Conservation (phyloP, 208 protist species). For the Leishmania mexicana region DNA sequence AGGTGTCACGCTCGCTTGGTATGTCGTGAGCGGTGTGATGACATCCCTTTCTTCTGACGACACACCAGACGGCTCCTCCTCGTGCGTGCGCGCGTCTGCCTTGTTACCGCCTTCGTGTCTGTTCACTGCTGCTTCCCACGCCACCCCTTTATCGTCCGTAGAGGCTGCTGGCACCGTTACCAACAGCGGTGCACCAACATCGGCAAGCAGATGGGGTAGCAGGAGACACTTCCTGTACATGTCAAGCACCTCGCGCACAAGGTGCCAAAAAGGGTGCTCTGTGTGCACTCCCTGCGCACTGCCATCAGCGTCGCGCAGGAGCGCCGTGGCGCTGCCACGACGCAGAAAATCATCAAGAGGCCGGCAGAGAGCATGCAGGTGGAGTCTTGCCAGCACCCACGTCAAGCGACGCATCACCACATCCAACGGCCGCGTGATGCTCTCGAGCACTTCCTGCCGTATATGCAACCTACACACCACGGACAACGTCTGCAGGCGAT, state of each 20-base stretch:
- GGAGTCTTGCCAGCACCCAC: slow-evolving; percentile 21
- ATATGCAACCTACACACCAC: slow-evolving; percentile 14
- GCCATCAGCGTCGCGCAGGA: not conserved
- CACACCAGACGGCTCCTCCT: not conserved
- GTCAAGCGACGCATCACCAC: slow-evolving; percentile 24
- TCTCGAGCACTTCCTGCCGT: slow-evolving; percentile 20
- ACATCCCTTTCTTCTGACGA: no score
- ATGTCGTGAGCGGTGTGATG: not conserved
- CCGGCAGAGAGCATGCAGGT: slow-evolving; percentile 18
- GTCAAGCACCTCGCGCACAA: slow-evolving; percentile 7
- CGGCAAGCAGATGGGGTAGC: slow-evolving; percentile 30
- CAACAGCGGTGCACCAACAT: not conserved
- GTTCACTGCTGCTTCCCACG: not conserved
- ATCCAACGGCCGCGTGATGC: slow-evolving; percentile 23
- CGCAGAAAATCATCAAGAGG: slow-evolving; percentile 29
- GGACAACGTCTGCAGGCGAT: slow-evolving; percentile 20
- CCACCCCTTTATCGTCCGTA: not conserved
- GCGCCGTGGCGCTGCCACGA: not conserved
- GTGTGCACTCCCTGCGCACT: not conserved
- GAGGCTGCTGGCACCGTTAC: not conserved
- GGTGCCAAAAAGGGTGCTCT: slow-evolving; percentile 2
- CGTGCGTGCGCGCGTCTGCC: not conserved
- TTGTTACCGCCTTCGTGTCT: not conserved
- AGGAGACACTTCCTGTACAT: slow-evolving; percentile 27
- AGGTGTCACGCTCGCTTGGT: not conserved